Percentiles rank a stretch among this genome's conserved stretches.
Evolutionary conservation across 805 yeast genomes (phyloP).

Genomic region (Candida sithepensis): DNA sequence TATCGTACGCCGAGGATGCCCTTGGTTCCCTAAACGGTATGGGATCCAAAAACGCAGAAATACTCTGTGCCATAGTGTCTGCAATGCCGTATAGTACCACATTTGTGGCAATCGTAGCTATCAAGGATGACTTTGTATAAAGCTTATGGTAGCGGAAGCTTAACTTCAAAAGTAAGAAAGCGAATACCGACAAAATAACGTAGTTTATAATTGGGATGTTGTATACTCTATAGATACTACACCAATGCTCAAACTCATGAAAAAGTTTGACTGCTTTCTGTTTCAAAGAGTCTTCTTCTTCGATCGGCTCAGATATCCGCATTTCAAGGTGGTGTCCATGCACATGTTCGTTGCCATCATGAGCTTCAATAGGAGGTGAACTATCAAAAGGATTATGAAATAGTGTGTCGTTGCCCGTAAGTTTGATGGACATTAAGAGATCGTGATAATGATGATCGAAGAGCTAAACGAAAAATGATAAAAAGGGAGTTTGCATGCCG

Average conservation of each 20-base stretch:
- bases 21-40: conserved; percentile 9
- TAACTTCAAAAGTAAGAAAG: conserved; percentile 46
- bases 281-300: background rate
- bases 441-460: background rate
- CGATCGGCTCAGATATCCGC: background rate
- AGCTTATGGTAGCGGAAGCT: conserved; percentile 56
- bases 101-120: conserved; percentile 81
- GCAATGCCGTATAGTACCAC: conserved; percentile 84
- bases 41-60: conserved; percentile 33
- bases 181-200: conserved; percentile 46
- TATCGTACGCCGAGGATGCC: conserved; percentile 14
- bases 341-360: background rate
- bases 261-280: background rate
- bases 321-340: background rate
- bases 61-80: conserved; percentile 82
- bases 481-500: too few species aligned
- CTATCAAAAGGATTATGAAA: background rate
- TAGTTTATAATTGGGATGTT: conserved; percentile 58
- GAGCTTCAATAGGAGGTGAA: background rate
- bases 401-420: background rate
- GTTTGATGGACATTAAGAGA: background rate
- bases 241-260: conserved; percentile 5
- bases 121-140: conserved; percentile 60
- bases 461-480: too few species aligned
- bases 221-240: conserved; percentile 27